Conservation (phyloP, 1,139 yeast genomes). For the Blastobotrys illinoisensis region DNA sequence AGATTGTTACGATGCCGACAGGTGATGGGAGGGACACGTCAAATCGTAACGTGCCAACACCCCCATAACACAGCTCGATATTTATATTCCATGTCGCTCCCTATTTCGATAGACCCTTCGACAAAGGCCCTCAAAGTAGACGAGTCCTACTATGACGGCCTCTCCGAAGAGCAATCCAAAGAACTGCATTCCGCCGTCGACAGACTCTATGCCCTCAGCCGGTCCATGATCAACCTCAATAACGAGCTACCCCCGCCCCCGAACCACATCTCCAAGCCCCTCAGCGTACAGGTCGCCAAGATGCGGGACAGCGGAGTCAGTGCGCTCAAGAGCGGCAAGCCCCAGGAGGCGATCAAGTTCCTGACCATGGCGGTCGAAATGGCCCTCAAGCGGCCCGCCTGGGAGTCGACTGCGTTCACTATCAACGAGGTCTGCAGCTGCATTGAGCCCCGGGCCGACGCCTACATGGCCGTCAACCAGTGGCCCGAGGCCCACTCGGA, state of each 20-base stretch:
- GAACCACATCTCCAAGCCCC: constrained; percentile 42
- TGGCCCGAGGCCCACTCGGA: constrained; percentile 76
- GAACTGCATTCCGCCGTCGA: constrained; percentile 46
- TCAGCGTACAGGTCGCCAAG: constrained; percentile 60
- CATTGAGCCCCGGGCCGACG: constrained; percentile 78
- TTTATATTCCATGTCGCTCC: constrained; percentile 19
- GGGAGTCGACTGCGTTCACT: constrained; percentile 78
- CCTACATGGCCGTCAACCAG: constrained; percentile 58
- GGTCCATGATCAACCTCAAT: constrained; percentile 54
- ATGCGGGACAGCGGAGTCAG: constrained; percentile 68
- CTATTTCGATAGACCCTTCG: constrained; percentile 29
- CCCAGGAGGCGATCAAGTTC: constrained; percentile 66
- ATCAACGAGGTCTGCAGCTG: constrained; percentile 70
- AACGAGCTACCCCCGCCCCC: constrained; percentile 64
- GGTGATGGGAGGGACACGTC: neutral
- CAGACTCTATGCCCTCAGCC: constrained; percentile 59
- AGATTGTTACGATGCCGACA: neutral
- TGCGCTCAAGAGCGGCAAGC: constrained; percentile 56
- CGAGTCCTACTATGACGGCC: constrained; percentile 20
- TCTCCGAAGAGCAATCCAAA: constrained; percentile 21
- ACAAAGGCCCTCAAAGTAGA: constrained; percentile 31
- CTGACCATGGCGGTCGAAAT: constrained; percentile 75
- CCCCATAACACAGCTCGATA: too few relatives aligned
- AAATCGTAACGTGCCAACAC: neutral
- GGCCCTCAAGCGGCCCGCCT: constrained; percentile 74